phyloP scores from a whole-genome alignment of 1,284 basidiomycete genomes.

The Ganoderma lucidum region DNA sequence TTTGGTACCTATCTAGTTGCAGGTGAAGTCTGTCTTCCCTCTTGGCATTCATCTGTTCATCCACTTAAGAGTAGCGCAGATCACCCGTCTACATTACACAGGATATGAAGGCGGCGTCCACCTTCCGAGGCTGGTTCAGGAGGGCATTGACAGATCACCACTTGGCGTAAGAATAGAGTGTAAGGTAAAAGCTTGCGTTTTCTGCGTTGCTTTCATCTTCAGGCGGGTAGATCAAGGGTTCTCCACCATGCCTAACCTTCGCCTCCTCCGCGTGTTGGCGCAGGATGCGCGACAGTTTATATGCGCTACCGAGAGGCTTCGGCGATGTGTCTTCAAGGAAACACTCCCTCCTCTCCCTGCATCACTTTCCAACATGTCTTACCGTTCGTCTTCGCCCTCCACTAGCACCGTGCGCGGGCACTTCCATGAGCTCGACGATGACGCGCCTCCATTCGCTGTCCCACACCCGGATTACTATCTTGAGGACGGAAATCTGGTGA shows the following conservation, averaged over 20 bases:
- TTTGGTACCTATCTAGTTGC: not conserved
- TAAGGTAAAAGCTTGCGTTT: not conserved
- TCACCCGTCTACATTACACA: not conserved
- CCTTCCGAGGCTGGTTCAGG: not conserved
- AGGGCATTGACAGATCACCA: no score
- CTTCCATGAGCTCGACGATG: not conserved
- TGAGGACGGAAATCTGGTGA: constrained; percentile 41
- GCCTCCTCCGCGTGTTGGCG: constrained; percentile 3
- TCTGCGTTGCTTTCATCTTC: not conserved
- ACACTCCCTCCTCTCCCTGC: not conserved
- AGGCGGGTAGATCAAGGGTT: not conserved
- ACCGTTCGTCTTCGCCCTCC: not conserved
- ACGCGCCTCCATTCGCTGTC: constrained; percentile 12
- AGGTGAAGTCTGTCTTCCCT: not conserved
- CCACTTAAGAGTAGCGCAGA: not conserved
- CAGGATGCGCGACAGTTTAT: constrained; percentile 5
- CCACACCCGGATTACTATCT: constrained; percentile 39
- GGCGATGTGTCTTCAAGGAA: not conserved
- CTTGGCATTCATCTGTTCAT: not conserved
- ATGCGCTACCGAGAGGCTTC: not conserved
- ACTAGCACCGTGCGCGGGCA: not conserved
- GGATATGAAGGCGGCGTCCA: not conserved
- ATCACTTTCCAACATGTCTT: constrained; percentile 15
- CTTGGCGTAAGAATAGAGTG: no score
- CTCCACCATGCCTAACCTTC: constrained; percentile 1